Base-by-base conservation (phyloP, 78 protist species). In the Planoprotostelium fungivorum region DNA sequence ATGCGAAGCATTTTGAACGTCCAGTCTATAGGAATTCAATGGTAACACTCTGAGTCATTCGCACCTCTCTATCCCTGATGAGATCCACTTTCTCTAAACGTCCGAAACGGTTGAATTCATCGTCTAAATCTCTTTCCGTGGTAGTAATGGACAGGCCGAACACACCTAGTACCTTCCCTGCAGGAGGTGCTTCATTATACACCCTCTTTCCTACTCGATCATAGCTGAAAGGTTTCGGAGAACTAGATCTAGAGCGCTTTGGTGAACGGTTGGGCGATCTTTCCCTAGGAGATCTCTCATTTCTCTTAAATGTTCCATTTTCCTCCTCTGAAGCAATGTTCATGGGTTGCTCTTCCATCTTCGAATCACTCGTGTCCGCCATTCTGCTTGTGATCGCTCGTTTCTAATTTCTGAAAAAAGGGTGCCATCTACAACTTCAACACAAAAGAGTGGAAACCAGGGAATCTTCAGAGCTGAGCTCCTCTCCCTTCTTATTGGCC, bases 1-100 rank as follows among this genome's bases (percentile, higher is more conserved):
- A 92, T 35, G 90, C 94, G 63, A 63, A 92, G 37, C 94, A 89
- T 36, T 89, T 92, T 29, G 94, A 92, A 34, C 90, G 86, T 9
- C 89, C 87, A 36, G 94, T 89, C 88, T 51, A 51, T 51, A 5
- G 16, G 73, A 51, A 51, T 16, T 16, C 5, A 51, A 51, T 51
- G 5, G 31, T 51, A 5, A 51, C 31, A 51, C 16, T 16, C 31
- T 51, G 73, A 25, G 5, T 5, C 5, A 16, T 16, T 51, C 73
- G 5, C 73, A 51, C 73, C 16, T 92, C 84, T 73, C 90, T 84
- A 25, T 92, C 94, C 90, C 83, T 89, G 63, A 92, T 92, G 1
- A 92, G 86, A 86, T 84, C 90, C 1, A 92, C 91, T 29, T 88
- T 90, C 39, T 92, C 94, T 39, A 86, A 38, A 25, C 86, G 86